Evolutionary conservation across 805 yeast genomes (phyloP), one percentile per base, ranked within the genome.

Genomic region (Lipomyces oligophaga): DNA sequence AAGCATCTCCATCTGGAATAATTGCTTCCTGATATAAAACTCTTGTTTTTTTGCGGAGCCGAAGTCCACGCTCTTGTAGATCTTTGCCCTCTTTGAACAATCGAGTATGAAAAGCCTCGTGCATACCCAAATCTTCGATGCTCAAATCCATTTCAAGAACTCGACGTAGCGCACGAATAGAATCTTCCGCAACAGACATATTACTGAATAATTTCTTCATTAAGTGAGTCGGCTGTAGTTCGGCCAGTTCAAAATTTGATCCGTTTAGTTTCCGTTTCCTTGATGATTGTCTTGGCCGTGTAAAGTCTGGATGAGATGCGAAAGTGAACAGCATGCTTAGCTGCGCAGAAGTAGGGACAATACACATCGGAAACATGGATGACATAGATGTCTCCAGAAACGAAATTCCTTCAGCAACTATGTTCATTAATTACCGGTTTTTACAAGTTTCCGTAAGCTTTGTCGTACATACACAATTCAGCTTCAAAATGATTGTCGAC

Each of bases 401-500:
- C 33, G 28, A 13, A 8, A 52, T 27, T n/a, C 47, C 56, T 11
- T 21, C 15, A 27, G 41, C 41, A 30, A 48, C 56, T 52, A 21
- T 2, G 6, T n/a, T 22, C 5, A 33, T 35, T 27, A 36, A 34
- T 16, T 16, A n/a, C 19, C 19, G 22, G 15, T 11, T 10, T 16
- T 22, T 13, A 4, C 37, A 8, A 15, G n/a, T 42, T 5, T 13
- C 15, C 16, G 5, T 21, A 16, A 13, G 21, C 13, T 40, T 26
- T 7, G 15, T 27, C 11, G 8, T 21, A 36, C 55, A 10, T 37
- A 51, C 55, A 51, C 11, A 51, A 24, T 28, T 51, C 52, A 7
- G 45, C 46, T 22, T 51, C 55, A 24, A 51, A 43, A 21, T 36
- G 33, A 3, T 45, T 34, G 19, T 51, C 52, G 13, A 41, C 45